These are phyloP conservation scores for Guadua angustifolia DNA, from an alignment of 176 grass and related monocot genomes.

Conservation along the genomic window DNA sequence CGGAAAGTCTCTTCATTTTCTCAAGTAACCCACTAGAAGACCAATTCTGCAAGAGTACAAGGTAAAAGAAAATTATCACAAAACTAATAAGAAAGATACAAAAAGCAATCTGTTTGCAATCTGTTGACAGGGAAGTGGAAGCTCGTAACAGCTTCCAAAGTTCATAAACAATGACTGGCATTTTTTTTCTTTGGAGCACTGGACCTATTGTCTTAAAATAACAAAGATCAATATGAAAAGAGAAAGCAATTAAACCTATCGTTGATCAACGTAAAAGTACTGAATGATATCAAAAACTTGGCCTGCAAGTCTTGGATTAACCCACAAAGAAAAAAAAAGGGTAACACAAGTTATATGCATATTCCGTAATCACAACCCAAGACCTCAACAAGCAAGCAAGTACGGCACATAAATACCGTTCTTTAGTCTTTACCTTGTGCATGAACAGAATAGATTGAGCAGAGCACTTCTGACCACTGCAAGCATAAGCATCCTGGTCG, in stretches of 20 bases:
- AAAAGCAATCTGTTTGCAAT: not conserved
- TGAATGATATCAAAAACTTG: not conserved
- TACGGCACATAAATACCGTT: not conserved
- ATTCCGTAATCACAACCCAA: not conserved
- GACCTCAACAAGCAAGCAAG: not conserved
- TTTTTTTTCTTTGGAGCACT: not conserved
- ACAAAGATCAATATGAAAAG: not conserved
- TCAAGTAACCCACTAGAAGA: slow-evolving; percentile 72
- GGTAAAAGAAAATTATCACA: slow-evolving; percentile 29
- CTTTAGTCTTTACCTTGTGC: slow-evolving; percentile 70
- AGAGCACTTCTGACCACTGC: slow-evolving; percentile 98
- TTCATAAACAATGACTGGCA: not conserved
- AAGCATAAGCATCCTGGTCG: slow-evolving; percentile 99
- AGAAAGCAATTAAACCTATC: not conserved
- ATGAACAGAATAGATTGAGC: slow-evolving; percentile 94
- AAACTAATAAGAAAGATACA: slow-evolving; percentile 25
- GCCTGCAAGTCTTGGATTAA: not conserved
- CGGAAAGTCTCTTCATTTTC: slow-evolving; percentile 84
- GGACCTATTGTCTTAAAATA: slow-evolving; percentile 17
- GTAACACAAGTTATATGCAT: not conserved
- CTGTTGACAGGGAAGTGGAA: slow-evolving; percentile 6
- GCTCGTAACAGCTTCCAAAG: not conserved
- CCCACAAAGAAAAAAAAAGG: slow-evolving; percentile 10
- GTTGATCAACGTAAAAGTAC: not conserved
- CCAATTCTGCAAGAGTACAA: slow-evolving; percentile 72